These are phyloP conservation scores for Diplodia intermedia DNA, from an alignment of 2,329 filamentous ascomycete genomes.

Conservation along the genomic window DNA sequence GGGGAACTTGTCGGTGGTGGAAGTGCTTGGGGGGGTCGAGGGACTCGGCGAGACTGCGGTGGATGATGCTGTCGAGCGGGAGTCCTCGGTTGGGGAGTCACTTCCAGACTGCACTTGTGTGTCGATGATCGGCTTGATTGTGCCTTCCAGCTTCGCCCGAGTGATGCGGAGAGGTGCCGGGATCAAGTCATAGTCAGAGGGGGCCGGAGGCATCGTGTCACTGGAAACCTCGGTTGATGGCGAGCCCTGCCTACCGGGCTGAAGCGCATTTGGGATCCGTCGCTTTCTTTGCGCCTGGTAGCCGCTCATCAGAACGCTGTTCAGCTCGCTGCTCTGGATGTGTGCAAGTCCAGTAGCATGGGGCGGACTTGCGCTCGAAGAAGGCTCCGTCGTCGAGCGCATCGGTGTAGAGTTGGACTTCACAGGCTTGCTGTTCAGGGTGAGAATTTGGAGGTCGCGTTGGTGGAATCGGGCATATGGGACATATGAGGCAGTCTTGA, in stretches of 20 bases:
- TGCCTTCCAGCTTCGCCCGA: neutral
- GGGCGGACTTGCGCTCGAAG: neutral
- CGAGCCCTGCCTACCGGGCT: neutral
- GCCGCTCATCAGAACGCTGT: neutral
- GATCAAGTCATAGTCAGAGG: neutral
- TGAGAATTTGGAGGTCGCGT: neutral
- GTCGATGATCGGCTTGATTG: neutral
- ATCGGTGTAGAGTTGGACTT: no score
- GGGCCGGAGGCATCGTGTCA: neutral
- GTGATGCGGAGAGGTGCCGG: neutral
- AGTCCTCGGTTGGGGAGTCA: no score
- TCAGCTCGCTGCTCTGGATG: neutral
- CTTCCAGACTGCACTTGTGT: neutral
- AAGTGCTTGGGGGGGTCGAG: no score
- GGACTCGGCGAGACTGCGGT: no score
- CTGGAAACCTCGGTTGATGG: neutral
- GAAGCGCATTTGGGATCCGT: neutral
- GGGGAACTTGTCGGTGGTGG: no score
- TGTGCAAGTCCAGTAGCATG: neutral
- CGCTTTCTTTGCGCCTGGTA: neutral
- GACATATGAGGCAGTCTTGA: neutral
- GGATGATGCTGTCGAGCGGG: no score
- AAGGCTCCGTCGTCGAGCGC: no score
- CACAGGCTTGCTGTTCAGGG: neutral
- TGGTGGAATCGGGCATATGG: constrained; percentile 5